Base-by-base conservation (phyloP, 257 asterid species). In the Cordia subcordata region DNA sequence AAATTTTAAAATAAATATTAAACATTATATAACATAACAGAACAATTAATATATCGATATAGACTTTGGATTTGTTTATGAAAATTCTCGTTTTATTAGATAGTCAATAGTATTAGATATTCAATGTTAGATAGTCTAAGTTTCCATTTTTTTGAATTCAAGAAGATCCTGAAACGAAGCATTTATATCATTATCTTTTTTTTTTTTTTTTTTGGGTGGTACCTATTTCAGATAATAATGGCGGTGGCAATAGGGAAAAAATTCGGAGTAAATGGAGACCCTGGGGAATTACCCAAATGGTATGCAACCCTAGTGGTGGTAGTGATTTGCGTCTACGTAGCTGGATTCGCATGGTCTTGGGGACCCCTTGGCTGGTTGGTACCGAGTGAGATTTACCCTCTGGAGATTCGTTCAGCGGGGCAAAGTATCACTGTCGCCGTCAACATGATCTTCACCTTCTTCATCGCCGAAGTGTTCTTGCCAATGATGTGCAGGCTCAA, bases 311-410 rank as follows among this genome's bases (percentile, higher is more conserved):
- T 68, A 40, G 90, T 88, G 46, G 87, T 88, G 20, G 10, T 51
- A n/a, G 71, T 88, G 9, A 85, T 88, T 10, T 88, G 96, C 42
- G n/a, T 77, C 10, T 88, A 82, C 18, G 96, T 88, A 0, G 81
- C 86, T 5, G 96, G 81, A 11, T 85, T 85, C 27, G 88, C 94
- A 0, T 81, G 92, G 94, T 88, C 96, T 49, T 88, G 96, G 96
- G 96, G 96, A 0, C 96, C 96, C 5, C 73, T 88, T 18, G 94
- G 92, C 0, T 85, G 96, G 96, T 64, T 85, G 8, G 89, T 88
- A 1, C 94, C 94, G 0, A 87, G 96, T 68, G 94, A 87, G 58
- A 85, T 87, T 8, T 85, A 85, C 72, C 90, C 94, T 1, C 73
- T 88, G 0, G 96, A 88, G 58, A 72, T 88, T 14, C 81, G 96